Percentiles rank a stretch among this genome's conserved stretches.
phyloP scores from a whole-genome alignment of 2,329 filamentous ascomycete genomes.

The Trichoderma simmonsii region DNA sequence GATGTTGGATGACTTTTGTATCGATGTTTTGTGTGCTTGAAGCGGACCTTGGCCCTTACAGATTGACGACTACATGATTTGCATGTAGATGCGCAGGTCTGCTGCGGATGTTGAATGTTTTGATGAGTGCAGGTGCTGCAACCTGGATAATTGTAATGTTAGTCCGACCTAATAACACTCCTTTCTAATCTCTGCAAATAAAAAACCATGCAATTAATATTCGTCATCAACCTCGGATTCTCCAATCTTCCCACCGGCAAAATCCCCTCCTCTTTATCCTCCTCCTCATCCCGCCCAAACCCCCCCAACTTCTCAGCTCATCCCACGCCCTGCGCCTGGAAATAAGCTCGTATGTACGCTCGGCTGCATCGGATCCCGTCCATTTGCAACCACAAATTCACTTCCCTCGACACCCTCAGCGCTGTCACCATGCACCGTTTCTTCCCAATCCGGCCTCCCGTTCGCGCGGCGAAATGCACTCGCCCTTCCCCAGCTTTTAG shows the following conservation, averaged over 20 bases:
- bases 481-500: constrained; percentile 21
- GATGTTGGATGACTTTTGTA: neutral
- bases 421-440: neutral
- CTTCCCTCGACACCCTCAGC: neutral
- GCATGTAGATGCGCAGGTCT: neutral
- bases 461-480: neutral
- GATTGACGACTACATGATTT: neutral
- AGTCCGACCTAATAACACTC: neutral
- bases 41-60: neutral
- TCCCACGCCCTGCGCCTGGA: neutral
- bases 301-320: neutral
- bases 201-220: neutral
- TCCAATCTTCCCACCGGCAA: neutral
- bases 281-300: neutral
- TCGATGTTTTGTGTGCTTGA: neutral
- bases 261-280: neutral
- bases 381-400: neutral
- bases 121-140: neutral
- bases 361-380: constrained; percentile 7
- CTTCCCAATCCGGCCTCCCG: neutral
- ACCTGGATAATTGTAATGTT: neutral
- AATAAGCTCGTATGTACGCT: constrained; percentile 15
- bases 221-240: neutral
- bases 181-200: neutral
- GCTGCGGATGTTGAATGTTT: neutral